Base-by-base conservation (phyloP, 257 asterid genomes). In the Primulina huaijiensis region DNA sequence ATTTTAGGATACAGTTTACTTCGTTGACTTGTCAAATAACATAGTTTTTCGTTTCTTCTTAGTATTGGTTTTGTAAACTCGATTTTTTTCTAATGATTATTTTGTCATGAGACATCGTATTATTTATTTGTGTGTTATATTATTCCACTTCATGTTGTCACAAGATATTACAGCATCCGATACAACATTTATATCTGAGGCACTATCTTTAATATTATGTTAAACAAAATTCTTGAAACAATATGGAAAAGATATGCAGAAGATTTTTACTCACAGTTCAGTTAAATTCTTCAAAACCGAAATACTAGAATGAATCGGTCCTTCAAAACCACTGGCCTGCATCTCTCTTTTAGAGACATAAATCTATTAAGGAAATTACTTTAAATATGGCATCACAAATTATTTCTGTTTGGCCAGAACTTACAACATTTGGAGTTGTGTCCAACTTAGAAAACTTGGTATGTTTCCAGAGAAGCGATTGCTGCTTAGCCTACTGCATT, bases 271-370 rank as follows among this genome's bases (percentile, higher is more conserved):
- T 82, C 82, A 86, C 92, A 86, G 75, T 64, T 82, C 85, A 11
- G 62, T 81, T 65, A 88, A 65, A 69, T 77, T 84, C n/a, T 46
- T 78, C 77, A 82, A 76, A 35, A 64, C 31, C 20, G 86, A 82
- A 59, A 88, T 66, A 77, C 77, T 83, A 16, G 85, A 67, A 62
- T 83, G 90, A 64, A 88, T 81, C 5, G 95, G 90, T 65, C 95
- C 95, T 78, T 76, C 79, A 58, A 88, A 74, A 43, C 92, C 92
- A 72, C 82, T 76, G 21, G 79, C 90, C 77, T 84, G 75, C 29
- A 88, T 69, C 81, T 88, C 95, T 62, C 95, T 88, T 81, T 68
- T 33, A 66, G 67, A 17, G 66, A 64, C 62, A 61, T 61, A 74
- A 10, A 17, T 61, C 34, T 6, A 27, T 53, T 20, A 65, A 63